Percentiles rank a stretch among this genome's conserved stretches.
Conservation (phyloP, 2,329 filamentous ascomycete species). For the Sclerotinia borealis region DNA sequence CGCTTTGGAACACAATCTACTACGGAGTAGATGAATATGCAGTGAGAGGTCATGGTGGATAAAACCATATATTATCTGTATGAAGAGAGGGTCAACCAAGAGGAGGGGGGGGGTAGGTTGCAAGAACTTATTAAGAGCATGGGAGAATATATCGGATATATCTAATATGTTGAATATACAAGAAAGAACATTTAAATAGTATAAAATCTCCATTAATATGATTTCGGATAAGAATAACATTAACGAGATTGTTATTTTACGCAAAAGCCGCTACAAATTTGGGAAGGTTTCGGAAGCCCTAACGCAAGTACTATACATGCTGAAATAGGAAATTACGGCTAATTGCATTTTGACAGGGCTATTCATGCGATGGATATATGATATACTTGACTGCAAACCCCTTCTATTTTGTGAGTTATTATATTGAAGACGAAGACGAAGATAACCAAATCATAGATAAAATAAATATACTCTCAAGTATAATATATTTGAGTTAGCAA, state of each 20-base stretch:
- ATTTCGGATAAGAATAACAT: not conserved
- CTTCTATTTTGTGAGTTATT: too few species aligned
- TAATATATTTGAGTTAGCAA: too few species aligned
- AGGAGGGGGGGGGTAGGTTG: too few species aligned
- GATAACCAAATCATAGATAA: too few species aligned
- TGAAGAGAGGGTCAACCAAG: not conserved
- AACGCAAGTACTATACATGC: not conserved
- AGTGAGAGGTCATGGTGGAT: not conserved
- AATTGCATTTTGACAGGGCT: not conserved
- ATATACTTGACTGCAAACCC: too few species aligned
- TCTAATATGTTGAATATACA: too few species aligned
- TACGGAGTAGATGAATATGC: too few species aligned
- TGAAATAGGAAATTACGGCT: not conserved
- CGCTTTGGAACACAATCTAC: not conserved
- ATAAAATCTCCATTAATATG: not conserved
- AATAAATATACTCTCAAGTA: too few species aligned
- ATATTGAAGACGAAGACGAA: too few species aligned
- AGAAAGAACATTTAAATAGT: not conserved
- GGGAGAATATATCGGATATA: too few species aligned
- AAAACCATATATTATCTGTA: not conserved
- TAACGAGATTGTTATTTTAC: not conserved
- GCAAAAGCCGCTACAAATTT: not conserved
- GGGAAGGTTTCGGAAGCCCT: constrained; percentile 1
- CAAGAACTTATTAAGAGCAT: too few species aligned
- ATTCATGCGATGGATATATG: constrained; percentile 1